phyloP scores from a whole-genome alignment of 1,284 basidiomycete species.

The Trichosporon sp. region DNA sequence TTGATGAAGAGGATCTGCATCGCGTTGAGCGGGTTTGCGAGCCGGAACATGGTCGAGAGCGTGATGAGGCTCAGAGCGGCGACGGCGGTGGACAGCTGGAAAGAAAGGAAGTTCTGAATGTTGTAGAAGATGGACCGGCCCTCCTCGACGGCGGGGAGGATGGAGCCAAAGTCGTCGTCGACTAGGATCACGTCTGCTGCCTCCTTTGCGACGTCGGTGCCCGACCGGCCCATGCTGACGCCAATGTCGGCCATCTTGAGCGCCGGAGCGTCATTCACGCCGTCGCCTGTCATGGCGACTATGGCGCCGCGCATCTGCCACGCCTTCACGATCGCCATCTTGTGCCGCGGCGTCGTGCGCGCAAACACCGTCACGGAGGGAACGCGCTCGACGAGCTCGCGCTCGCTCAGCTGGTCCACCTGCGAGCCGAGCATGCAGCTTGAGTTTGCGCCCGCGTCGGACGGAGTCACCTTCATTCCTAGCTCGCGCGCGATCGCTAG shows the following conservation, averaged over 20 bases:
- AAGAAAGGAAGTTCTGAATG: slow-evolving; percentile 94
- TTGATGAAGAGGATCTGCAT: slow-evolving; percentile 99
- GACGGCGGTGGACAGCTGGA: slow-evolving; percentile 94
- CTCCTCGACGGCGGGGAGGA: slow-evolving; percentile 90
- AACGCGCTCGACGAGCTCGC: slow-evolving; percentile 77
- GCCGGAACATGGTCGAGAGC: slow-evolving; percentile 78
- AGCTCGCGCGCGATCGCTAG: slow-evolving; percentile 79
- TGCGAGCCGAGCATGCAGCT: slow-evolving; percentile 73
- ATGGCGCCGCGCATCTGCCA: slow-evolving; percentile 81
- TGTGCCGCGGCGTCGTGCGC: slow-evolving; percentile 89
- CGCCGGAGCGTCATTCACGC: slow-evolving; percentile 95
- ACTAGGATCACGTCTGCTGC: slow-evolving; percentile 95
- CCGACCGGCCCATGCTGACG: slow-evolving; percentile 92
- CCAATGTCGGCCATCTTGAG: slow-evolving; percentile 98
- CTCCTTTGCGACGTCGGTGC: slow-evolving; percentile 97
- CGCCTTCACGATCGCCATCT: slow-evolving; percentile 93
- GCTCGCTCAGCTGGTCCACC: slow-evolving; percentile 74
- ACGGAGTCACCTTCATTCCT: slow-evolving; percentile 56
- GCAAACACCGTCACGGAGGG: slow-evolving; percentile 80
- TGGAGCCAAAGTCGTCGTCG: slow-evolving; percentile 94
- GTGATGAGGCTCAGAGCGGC: slow-evolving; percentile 93
- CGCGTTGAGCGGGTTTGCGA: slow-evolving; percentile 89
- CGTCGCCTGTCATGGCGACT: slow-evolving; percentile 97
- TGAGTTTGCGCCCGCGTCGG: slow-evolving; percentile 20
- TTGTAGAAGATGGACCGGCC: slow-evolving; percentile 98